Percentiles rank a stretch among this genome's conserved stretches.
phyloP scores from a whole-genome alignment of 1,284 basidiomycete species.

The Heterobasidion parviporum region DNA sequence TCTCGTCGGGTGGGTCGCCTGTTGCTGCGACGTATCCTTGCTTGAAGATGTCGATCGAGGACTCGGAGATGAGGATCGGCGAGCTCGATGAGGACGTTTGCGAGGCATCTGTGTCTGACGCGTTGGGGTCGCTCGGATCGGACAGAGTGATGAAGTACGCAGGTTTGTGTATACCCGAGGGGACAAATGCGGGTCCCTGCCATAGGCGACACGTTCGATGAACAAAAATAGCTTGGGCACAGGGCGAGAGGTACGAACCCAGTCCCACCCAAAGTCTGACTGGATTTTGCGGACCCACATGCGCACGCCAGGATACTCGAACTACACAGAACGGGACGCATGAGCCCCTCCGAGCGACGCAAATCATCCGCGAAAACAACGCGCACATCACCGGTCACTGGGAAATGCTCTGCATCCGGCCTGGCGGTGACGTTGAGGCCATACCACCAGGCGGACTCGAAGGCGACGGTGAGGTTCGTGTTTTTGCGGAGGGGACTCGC shows the following conservation, averaged over 20 bases:
- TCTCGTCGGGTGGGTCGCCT: slow-evolving; percentile 29
- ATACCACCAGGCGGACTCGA: slow-evolving; percentile 47
- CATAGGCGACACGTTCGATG: not conserved
- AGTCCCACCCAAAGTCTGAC: slow-evolving; percentile 56
- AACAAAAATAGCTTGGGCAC: not conserved
- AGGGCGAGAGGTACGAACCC: slow-evolving; percentile 25
- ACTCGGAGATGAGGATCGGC: slow-evolving; percentile 42
- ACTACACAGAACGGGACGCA: slow-evolving; percentile 20
- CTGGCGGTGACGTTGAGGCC: slow-evolving; percentile 42
- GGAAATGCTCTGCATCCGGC: slow-evolving; percentile 35
- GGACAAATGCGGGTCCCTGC: slow-evolving; percentile 51
- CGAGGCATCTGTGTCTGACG: slow-evolving; percentile 7
- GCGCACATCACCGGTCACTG: slow-evolving; percentile 12
- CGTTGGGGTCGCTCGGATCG: not conserved
- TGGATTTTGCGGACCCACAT: slow-evolving; percentile 43
- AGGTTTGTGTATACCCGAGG: slow-evolving; percentile 45
- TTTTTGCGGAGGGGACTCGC: slow-evolving; percentile 19
- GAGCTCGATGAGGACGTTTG: slow-evolving; percentile 7
- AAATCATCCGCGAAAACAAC: slow-evolving; percentile 16
- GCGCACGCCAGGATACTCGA: slow-evolving; percentile 41
- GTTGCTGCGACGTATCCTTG: slow-evolving; percentile 31
- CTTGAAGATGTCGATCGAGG: slow-evolving; percentile 47
- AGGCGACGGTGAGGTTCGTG: slow-evolving; percentile 39
- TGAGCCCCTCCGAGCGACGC: not conserved
- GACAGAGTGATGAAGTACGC: slow-evolving; percentile 37